These are phyloP conservation scores for Serendipita sp. DNA, from an alignment of 768 basidiomycete species.

Conservation along the genomic window DNA sequence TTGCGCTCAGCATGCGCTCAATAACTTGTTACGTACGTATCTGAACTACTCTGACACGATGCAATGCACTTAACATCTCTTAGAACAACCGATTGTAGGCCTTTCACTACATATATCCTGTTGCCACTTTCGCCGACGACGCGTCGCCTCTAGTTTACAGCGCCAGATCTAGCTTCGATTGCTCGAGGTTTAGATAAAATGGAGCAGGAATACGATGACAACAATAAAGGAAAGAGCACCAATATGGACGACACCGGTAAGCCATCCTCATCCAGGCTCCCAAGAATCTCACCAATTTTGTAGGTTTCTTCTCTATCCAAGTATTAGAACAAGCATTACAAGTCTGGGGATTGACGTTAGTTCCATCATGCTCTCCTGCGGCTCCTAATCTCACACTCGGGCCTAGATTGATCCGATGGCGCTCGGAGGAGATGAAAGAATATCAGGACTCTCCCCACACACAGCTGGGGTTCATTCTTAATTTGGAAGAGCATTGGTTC, in stretches of 20 bases:
- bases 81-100: neutral
- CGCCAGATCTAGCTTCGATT: constrained; percentile 63
- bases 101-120: neutral
- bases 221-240: constrained; percentile 28
- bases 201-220: constrained; percentile 42
- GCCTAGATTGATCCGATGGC: constrained; percentile 64
- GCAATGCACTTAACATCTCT: neutral
- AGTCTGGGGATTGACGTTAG: constrained; percentile 70
- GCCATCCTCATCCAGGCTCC: neutral
- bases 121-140: constrained; percentile 12
- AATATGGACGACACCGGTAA: constrained; percentile 90
- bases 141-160: constrained; percentile 40
- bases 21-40: constrained; percentile 51
- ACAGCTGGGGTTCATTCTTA: constrained; percentile 78
- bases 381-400: neutral
- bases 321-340: constrained; percentile 72
- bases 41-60: neutral
- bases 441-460: constrained; percentile 61
- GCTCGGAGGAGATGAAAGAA: constrained; percentile 62
- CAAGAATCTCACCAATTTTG: neutral
- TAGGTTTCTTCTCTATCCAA: constrained; percentile 86
- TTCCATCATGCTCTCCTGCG: neutral
- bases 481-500: constrained; percentile 81
- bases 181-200: constrained; percentile 51
- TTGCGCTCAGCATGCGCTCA: constrained; percentile 78